Evolutionary conservation across 306 rosid species (phyloP).

Genomic region (Lithocarpus polystachyus): DNA sequence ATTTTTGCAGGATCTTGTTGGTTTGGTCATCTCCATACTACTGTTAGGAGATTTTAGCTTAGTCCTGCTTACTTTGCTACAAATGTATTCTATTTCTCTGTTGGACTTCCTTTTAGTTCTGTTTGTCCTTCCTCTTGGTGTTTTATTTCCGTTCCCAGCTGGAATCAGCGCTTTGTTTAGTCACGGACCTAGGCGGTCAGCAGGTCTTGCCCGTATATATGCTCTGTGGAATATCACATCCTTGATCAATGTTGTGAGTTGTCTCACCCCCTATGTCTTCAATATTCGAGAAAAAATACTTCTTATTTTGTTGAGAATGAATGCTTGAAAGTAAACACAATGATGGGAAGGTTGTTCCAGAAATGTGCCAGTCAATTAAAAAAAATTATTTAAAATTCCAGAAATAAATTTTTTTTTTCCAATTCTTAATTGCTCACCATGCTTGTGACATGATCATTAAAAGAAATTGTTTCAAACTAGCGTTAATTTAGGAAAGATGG

Average conservation of each 20-base stretch:
- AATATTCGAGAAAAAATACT: not conserved
- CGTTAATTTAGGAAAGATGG: not conserved
- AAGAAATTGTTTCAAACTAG: too few relatives aligned
- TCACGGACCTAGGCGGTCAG: slow-evolving; percentile 90
- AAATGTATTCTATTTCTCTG: slow-evolving; percentile 77
- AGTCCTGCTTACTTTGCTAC: slow-evolving; percentile 76
- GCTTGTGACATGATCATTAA: not conserved
- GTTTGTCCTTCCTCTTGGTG: slow-evolving; percentile 77
- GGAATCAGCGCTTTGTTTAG: slow-evolving; percentile 96
- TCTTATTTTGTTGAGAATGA: not conserved
- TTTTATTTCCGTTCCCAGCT: slow-evolving; percentile 82
- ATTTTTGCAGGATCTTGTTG: slow-evolving; percentile 82
- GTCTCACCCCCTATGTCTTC: slow-evolving; percentile 4
- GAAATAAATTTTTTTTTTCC: not conserved
- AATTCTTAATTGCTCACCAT: not conserved
- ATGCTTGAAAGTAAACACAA: not conserved
- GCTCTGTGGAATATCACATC: slow-evolving; percentile 97
- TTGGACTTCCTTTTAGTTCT: slow-evolving; percentile 66
- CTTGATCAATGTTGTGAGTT: slow-evolving; percentile 90
- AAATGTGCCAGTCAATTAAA: not conserved
- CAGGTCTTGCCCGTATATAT: slow-evolving; percentile 84
- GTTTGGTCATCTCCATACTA: slow-evolving; percentile 72
- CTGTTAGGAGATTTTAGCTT: slow-evolving; percentile 89
- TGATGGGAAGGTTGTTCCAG: not conserved
- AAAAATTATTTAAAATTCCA: not conserved